These are phyloP conservation scores for Ophiocordyceps camponoti-leonardi DNA, from an alignment of 2,329 filamentous ascomycete genomes.

Conservation along the genomic window DNA sequence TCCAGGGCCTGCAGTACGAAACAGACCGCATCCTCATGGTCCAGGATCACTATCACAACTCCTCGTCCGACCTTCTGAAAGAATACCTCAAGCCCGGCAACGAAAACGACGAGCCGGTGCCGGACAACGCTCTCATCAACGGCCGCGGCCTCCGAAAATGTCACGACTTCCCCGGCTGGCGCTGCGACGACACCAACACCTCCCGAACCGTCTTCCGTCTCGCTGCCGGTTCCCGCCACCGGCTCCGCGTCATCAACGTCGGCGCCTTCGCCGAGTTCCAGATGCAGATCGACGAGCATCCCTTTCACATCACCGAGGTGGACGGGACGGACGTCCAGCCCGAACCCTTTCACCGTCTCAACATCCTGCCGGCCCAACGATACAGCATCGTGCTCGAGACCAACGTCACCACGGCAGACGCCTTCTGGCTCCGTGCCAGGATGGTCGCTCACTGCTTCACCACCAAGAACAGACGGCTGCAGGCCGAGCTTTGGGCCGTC, in stretches of 20 bases:
- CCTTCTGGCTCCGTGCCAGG: constrained; percentile 47
- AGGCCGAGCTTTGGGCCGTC: constrained; percentile 13
- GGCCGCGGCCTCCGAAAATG: constrained; percentile 22
- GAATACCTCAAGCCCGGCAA: constrained; percentile 36
- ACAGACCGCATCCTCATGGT: constrained; percentile 46
- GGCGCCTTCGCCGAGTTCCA: constrained; percentile 59
- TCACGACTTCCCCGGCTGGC: constrained; percentile 16
- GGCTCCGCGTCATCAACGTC: constrained; percentile 51
- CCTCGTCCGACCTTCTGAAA: constrained; percentile 29
- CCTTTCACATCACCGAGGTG: constrained; percentile 48
- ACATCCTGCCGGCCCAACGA: constrained; percentile 52
- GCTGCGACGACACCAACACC: constrained; percentile 24
- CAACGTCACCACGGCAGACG: constrained; percentile 31
- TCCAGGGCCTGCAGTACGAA: constrained; percentile 12
- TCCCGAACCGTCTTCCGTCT: constrained; percentile 25
- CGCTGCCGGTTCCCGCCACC: constrained; percentile 38
- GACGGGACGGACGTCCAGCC: constrained; percentile 52
- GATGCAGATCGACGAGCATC: constrained; percentile 51
- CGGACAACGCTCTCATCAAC: constrained; percentile 48
- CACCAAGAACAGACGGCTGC: constrained; percentile 11
- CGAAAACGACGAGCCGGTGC: constrained; percentile 46
- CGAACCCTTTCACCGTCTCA: constrained; percentile 38
- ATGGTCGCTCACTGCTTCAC: constrained; percentile 23
- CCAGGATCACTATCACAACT: constrained; percentile 58
- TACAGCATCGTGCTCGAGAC: constrained; percentile 50